Evolutionary conservation across 2,329 filamentous ascomycete genomes (phyloP), one percentile per base, ranked within the genome.

Genomic region (Phyllosticta ampelicida): DNA sequence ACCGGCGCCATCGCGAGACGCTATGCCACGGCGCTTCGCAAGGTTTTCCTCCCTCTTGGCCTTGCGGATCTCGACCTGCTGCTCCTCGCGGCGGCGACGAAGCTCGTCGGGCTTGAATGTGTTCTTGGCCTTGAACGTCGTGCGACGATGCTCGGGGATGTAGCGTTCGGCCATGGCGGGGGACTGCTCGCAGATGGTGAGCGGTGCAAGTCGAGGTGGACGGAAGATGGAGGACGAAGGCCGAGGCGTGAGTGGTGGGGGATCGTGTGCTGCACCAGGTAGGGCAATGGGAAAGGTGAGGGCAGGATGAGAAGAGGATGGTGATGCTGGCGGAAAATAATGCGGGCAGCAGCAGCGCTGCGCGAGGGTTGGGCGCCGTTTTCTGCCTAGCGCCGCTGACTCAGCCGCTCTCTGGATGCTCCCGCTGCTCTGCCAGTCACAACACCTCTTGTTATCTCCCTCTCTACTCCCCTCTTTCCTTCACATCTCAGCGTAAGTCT

Each of bases 81-180:
- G 91, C 78, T 99, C 94, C 75, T 99, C 94, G 73, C 94, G 94
- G 73, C 94, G 94, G 71, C 94, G 91, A 73, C 94, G 90, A 65
- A 99, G 86, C 80, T 99, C 94, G 75, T 99, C 94, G 68, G 92
- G 92, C 85, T 96, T 96, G 83, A 99, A 97, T 70, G 90, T 90
- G 77, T 89, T 92, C 84, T 96, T 96, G 58, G 94, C 94, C 87
- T 99, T 99, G 86, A 96, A 99, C 80, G 96, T 91, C 65, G 90
- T 96, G 73, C 94, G 91, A 75, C 94, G 90, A 81, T 99, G 94
- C 80, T 99, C 94, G 75, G 94, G 94, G 71, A 99, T 99, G 80
- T 96, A 99, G 71, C 94, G 89, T 76, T 99, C 94, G 75, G 94
- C 88, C 94, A 99, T 99, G 68, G 64, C 65, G 71, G 65, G 5